These are phyloP conservation scores for Lipomyces lipofer DNA, from an alignment of 805 yeast species.

Conservation along the genomic window DNA sequence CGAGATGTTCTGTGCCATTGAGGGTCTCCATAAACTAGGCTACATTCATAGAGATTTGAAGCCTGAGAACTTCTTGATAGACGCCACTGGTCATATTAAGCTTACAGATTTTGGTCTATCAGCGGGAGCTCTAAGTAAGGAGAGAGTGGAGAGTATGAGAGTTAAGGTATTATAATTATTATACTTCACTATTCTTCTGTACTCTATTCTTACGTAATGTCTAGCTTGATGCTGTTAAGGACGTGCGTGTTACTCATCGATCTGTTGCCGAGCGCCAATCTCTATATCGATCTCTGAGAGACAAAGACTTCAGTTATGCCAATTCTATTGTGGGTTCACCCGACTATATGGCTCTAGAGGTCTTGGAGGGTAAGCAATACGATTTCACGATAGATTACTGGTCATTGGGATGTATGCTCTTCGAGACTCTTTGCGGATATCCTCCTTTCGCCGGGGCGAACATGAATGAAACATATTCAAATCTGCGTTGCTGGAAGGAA, in stretches of 20 bases:
- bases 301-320: constrained; percentile 78
- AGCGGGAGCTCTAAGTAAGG: constrained; percentile 91
- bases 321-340: constrained; percentile 97
- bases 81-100: constrained; percentile 72
- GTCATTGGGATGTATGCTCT: constrained; percentile 97
- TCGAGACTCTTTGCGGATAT: constrained; percentile 93
- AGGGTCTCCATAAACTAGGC: constrained; percentile 90
- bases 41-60: constrained; percentile 96
- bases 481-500: constrained; percentile 88
- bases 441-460: constrained; percentile 96
- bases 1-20: constrained; percentile 95
- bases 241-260: constrained; percentile 63
- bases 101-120: constrained; percentile 96
- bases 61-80: constrained; percentile 85
- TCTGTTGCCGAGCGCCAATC: constrained; percentile 84
- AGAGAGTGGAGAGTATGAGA: constrained; percentile 90
- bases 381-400: constrained; percentile 98
- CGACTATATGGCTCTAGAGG: constrained; percentile 98
- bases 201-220: too few relatives aligned
- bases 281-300: constrained; percentile 73
- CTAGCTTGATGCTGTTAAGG: constrained; percentile 67
- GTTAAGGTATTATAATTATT: constrained; percentile 49
- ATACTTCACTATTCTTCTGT: constrained; percentile 28
- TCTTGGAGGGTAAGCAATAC: constrained; percentile 87
- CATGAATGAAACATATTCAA: constrained; percentile 92